Evolutionary conservation across 805 yeast genomes (phyloP).

Genomic region (Saccharomycopsis sp.): DNA sequence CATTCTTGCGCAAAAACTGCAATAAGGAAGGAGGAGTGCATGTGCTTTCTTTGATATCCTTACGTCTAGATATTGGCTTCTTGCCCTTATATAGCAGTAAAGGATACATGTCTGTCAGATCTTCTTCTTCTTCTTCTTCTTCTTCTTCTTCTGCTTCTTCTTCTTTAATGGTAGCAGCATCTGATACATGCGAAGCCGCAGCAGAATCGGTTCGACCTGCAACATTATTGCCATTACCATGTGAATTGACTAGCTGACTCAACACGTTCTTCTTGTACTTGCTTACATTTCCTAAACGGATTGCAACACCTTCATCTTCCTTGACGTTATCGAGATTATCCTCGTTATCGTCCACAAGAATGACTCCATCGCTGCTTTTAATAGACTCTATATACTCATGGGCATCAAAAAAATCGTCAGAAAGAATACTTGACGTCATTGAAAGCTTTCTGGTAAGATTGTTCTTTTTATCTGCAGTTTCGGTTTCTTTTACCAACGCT

Average conservation of each 20-base stretch:
- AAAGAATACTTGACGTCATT: constrained; percentile 27
- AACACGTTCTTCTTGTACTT: constrained; percentile 15
- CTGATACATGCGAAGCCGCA: constrained; percentile 22
- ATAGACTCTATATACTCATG: constrained; percentile 48
- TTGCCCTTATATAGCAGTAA: constrained; percentile 37
- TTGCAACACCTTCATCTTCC: constrained; percentile 20
- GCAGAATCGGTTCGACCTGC: not conserved
- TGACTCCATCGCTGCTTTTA: constrained; percentile 41
- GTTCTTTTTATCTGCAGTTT: not conserved
- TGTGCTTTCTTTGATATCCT: constrained; percentile 49
- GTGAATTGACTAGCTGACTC: constrained; percentile 4
- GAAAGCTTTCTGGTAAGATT: not conserved
- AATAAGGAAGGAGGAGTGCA: constrained; percentile 78
- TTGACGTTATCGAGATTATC: constrained; percentile 28
- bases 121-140: not conserved
- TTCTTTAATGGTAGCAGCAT: constrained; percentile 22
- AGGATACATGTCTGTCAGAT: constrained; percentile 50
- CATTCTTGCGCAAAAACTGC: constrained; percentile 76
- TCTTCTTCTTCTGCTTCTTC: constrained; percentile 5
- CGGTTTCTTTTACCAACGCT: not conserved
- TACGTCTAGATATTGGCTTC: constrained; percentile 44
- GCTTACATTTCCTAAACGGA: constrained; percentile 11
- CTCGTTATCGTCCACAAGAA: constrained; percentile 41
- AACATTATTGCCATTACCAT: not conserved
- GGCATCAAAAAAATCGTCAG: constrained; percentile 64